phyloP scores from a whole-genome alignment of 2,329 filamentous ascomycete genomes.

The Alternaria gansuensis region DNA sequence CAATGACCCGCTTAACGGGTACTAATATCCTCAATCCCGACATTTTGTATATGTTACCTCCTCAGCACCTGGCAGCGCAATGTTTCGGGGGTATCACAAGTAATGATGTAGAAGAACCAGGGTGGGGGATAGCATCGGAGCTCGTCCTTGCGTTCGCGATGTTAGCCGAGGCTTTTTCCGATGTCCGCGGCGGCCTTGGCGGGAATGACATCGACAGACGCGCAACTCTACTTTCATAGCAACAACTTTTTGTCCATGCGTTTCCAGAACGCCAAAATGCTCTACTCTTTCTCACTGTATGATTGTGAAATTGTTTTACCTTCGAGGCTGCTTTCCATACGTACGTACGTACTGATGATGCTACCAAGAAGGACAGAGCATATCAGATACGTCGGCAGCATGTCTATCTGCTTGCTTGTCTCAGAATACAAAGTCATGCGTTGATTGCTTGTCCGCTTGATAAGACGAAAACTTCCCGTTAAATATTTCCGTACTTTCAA shows the following conservation, averaged over 20 bases:
- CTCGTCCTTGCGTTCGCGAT: slow-evolving; percentile 12
- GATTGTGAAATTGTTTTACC: not conserved
- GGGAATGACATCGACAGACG: not conserved
- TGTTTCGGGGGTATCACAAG: slow-evolving; percentile 7
- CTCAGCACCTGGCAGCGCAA: slow-evolving; percentile 6
- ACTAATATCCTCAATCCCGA: slow-evolving; percentile 64
- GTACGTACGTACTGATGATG: not conserved
- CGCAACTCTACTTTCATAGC: not conserved
- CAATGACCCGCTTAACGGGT: slow-evolving; percentile 66
- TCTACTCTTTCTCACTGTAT: not conserved
- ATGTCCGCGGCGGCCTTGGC: slow-evolving; percentile 19
- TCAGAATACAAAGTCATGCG: not conserved
- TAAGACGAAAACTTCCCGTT: not conserved
- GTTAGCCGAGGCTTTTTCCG: slow-evolving; percentile 25
- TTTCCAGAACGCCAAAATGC: not conserved
- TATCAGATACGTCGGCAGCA: not conserved
- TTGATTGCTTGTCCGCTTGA: not conserved
- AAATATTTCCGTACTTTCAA: not conserved
- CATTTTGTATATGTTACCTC: slow-evolving; percentile 40
- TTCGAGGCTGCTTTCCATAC: not conserved
- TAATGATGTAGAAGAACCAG: slow-evolving; percentile 20
- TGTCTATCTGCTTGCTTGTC: not conserved
- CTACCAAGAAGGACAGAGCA: not conserved
- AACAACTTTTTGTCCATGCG: not conserved
- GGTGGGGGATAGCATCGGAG: slow-evolving; percentile 26